Base-by-base conservation (phyloP, 352 stramenopile genomes). In the Globisporangium polare region DNA sequence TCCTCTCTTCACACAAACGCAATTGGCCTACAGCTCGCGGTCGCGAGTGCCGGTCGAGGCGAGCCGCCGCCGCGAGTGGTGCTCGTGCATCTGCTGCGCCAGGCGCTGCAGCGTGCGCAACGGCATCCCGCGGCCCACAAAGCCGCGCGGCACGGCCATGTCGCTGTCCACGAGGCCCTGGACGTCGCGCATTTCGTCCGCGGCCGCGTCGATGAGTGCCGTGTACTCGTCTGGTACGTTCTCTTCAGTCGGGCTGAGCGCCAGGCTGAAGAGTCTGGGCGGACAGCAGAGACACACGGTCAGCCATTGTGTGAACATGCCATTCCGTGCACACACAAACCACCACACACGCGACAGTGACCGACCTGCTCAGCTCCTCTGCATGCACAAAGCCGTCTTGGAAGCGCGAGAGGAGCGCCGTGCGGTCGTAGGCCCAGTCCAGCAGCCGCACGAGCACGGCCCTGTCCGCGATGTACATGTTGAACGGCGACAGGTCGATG, bases 351-450 rank as follows among this genome's bases (percentile, higher is more conserved):
- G 12, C 8, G 29, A 9, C 8, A 47, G 3, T 6, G 15, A 7
- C 35, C 7, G 15, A 59, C 42, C 24, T 26, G 5, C 65, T 73
- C 18, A 90, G 65, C 33, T 90, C 80, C 20, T 79, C 62, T 6
- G 73, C 76, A 49, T 80, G 75, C 18, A 90, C 66, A 37, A 77
- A 72, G 18, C 68, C 72, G 67, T 90, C 80, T 3, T 65, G 53
- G 49, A 82, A 77, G 10, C 61, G 55, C 6, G 71, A 79, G 20
- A 73, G 59, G 29, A 45, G 51, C 6, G 71, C 77, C 15, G 80
- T 70, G 59, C 72, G 67, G 57, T 79, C 69, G 63, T 90, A 90
- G 13, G 80, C 75, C 78, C 78, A 90, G 41, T 88, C 78, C 22
- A 90, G 71, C 29, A 90, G 73, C 20, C 68, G 65, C 33, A 74